A percentile compares a stretch with the other conserved stretches of the same genome.
Evolutionary conservation across 257 asterid genomes (phyloP).

Genomic region (Asclepias syriaca): DNA sequence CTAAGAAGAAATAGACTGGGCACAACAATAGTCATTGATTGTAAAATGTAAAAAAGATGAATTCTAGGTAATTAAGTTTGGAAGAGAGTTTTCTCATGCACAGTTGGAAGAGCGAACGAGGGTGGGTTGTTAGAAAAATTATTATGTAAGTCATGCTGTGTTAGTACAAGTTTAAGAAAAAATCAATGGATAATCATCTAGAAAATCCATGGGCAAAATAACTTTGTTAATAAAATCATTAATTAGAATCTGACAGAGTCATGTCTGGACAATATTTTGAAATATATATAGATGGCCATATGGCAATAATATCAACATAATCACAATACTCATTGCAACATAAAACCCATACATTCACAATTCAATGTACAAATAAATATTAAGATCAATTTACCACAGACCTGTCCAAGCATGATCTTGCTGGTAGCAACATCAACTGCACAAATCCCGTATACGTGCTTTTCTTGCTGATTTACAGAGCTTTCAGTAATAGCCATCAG

Average conservation of each 20-base stretch:
- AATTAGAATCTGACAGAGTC: not conserved
- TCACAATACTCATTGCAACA: not conserved
- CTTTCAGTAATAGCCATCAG: conserved; percentile 76
- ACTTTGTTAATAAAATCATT: not conserved
- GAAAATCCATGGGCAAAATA: not conserved
- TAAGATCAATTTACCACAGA: conserved; percentile 22
- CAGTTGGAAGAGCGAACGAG: not conserved
- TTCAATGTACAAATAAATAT: conserved; percentile 1
- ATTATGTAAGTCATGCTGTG: not conserved
- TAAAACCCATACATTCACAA: not conserved
- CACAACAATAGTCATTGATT: not conserved
- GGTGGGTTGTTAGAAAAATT: not conserved
- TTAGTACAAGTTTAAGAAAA: not conserved
- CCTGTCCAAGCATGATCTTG: conserved; percentile 92
- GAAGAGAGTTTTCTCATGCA: not conserved
- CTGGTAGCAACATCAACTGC: conserved; percentile 78
- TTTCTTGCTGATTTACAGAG: conserved; percentile 39
- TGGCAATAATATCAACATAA: not conserved
- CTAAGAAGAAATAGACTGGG: not conserved
- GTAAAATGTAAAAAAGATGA: not conserved
- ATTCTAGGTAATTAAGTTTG: conserved; percentile 3
- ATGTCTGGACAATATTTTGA: not conserved
- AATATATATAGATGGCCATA: not conserved
- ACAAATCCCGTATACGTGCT: conserved; percentile 67
- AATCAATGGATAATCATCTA: not conserved